Base-by-base conservation (phyloP, 768 basidiomycete species). In the Mycena vulgaris region DNA sequence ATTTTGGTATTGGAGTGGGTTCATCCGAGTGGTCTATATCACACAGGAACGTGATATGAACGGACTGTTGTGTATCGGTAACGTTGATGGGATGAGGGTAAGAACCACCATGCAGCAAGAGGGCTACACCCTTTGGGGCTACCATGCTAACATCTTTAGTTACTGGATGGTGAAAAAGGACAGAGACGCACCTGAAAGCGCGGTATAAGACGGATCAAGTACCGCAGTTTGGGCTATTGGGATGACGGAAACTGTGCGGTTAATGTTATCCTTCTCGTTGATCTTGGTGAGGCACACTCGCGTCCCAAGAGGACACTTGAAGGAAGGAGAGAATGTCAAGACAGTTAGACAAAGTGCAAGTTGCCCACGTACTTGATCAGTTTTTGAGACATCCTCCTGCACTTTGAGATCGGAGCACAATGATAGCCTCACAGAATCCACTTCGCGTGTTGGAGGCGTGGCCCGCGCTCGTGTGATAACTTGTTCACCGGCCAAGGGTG, bases 261-360 rank as follows among this genome's bases (percentile, higher is more conserved):
- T 63, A 45, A 83, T 78, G 25, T 82, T 85, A 1, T 77, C 72
- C 79, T 93, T 94, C 73, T 82, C 74, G 75, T 95, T 95, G 37
- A 84, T 87, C 74, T 87, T 88, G 5, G 89, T 92, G 33, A 95
- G 82, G 80, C 95, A 97, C 56, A 90, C 93, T 74, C 91, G 85
- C 55, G 93, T 93, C 27, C 89, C 92, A 25, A 77, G 62, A 23
- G 87, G 79, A 81, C 94, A 96, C 94, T 96, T 74, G 35, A 30
- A 58, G 42, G 21, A 45, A 7, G n/a, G n/a, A 45, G n/a, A 16
- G 28, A 51, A 58, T 60, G 47, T 55, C 30, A 71, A 63, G 71
- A 56, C 65, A 65, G 52, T 17, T 5, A 4, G 30, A 47, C 13
- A 66, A 28, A 6, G 25, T 53, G 35, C 62, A 40, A 25, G 62